Evolutionary conservation across 495 filamentous ascomycete species (phyloP), one percentile per base, ranked within the genome.

Genomic region (Penicillium nucicola): DNA sequence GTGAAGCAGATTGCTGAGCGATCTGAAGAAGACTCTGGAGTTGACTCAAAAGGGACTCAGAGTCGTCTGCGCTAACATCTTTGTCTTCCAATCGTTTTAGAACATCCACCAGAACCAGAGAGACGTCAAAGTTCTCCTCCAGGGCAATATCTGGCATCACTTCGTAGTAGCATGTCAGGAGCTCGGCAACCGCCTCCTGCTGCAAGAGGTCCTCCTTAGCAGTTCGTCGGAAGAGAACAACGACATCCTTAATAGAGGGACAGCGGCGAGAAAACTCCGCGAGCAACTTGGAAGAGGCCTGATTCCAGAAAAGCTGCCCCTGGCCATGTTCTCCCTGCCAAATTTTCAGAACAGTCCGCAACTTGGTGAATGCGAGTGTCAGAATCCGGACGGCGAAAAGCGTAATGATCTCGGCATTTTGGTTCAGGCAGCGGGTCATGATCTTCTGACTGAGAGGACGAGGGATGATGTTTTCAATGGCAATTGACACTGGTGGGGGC

Each of bases 381-480:
- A 97, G 66, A 31, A 96, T 79, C 2, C 90, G 83, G 9, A 90
- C 80, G 2, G 87, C 84, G 53, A 96, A 91, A 57, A 97, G 84
- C 9, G 84, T 89, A 28, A 96, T 77, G 40, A 97, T 74, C 42
- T 84, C 82, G 0, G 78, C 71, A 45, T 85, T 88, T 49, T 88
- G 81, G 47, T 88, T 84, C 47, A 98, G 63, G 56, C 91, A 96
- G 40, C 84, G 81, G 13, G 81, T 81, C 40, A 96, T 71, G 1
- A 80, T 83, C 62, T 89, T 89, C 50, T 88, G 85, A 14, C 72
- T 87, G 18, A 97, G 72, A 1, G 91, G 88, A 31, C 82, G 79
- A n/a, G 93, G 93, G 3, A 99, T 74, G 41, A 97, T 84, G 61
- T 81, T 95, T 64, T 95, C 90, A 38, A 96, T 77, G 20, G 90